phyloP scores from a whole-genome alignment of 108 stramenopile species.

The Pelagomonas calceolata region DNA sequence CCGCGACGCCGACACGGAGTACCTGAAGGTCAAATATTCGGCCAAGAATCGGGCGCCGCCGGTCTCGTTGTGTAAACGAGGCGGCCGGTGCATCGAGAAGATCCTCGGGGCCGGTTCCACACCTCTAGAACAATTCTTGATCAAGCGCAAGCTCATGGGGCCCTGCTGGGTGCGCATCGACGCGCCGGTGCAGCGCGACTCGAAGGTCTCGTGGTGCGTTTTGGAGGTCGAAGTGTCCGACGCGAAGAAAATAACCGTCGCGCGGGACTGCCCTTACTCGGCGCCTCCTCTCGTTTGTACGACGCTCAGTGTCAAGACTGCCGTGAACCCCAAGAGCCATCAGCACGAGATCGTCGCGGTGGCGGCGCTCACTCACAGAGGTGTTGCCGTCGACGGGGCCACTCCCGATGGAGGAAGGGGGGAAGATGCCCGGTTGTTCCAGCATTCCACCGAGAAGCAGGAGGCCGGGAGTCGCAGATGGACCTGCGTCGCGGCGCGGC shows the following conservation, averaged over 20 bases:
- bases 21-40: slow-evolving; percentile 89
- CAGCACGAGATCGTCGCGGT: slow-evolving; percentile 88
- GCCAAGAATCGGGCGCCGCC: slow-evolving; percentile 67
- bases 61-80: slow-evolving; percentile 48
- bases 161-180: slow-evolving; percentile 90
- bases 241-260: slow-evolving; percentile 56
- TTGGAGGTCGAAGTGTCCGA: slow-evolving; percentile 62
- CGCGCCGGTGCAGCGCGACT: slow-evolving; percentile 34
- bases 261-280: slow-evolving; percentile 37
- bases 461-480: slow-evolving; percentile 12
- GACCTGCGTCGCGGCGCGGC: slow-evolving; percentile 1
- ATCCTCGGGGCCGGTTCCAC: slow-evolving; percentile 76
- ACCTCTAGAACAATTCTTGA: slow-evolving; percentile 78
- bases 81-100: slow-evolving; percentile 65
- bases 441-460: slow-evolving; percentile 1
- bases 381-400: slow-evolving; percentile 63
- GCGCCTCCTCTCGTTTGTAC: slow-evolving; percentile 71
- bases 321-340: slow-evolving; percentile 84
- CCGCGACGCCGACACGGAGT: slow-evolving; percentile 67
- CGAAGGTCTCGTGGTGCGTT: slow-evolving; percentile 71
- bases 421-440: slow-evolving; percentile 18
- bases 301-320: slow-evolving; percentile 85
- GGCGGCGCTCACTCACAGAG: slow-evolving; percentile 73
- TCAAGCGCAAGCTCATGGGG: slow-evolving; percentile 92
- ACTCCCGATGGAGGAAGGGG: slow-evolving; percentile 27